Percentiles rank a stretch among this genome's conserved stretches.
These are phyloP conservation scores for Fusarium palustre DNA, from an alignment of 2,329 filamentous ascomycete species.

Conservation along the genomic window DNA sequence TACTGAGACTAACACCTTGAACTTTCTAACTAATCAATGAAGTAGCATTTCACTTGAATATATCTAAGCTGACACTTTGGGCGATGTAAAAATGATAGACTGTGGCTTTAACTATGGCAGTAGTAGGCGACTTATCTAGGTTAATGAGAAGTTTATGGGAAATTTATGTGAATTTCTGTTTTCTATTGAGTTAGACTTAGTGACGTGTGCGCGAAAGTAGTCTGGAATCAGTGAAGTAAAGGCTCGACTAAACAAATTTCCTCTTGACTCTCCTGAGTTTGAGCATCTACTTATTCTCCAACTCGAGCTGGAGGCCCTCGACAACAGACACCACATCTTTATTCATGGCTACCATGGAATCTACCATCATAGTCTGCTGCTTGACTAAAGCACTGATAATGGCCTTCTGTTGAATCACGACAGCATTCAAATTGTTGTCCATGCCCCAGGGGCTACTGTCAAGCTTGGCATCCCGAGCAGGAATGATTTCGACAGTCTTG, in stretches of 20 bases:
- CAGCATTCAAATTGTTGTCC: not conserved
- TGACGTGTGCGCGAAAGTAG: not conserved
- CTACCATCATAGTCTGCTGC: not conserved
- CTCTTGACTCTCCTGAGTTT: no score
- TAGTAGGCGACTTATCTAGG: not conserved
- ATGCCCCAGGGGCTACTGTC: not conserved
- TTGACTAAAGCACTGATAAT: not conserved
- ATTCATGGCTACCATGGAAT: not conserved
- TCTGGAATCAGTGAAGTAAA: not conserved
- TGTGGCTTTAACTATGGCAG: not conserved
- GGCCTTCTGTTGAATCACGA: not conserved
- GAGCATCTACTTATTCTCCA: not conserved
- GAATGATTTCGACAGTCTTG: not conserved
- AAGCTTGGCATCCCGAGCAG: not conserved
- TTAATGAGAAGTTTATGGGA: not conserved
- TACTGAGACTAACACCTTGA: not conserved
- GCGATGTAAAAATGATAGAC: not conserved
- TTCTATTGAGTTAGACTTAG: not conserved
- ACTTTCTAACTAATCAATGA: not conserved
- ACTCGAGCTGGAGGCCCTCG: not conserved
- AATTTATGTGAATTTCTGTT: not conserved
- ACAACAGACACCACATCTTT: not conserved
- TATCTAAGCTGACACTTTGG: not conserved
- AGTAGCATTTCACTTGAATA: not conserved
- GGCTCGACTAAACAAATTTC: not conserved